Evolutionary conservation across 257 asterid genomes (phyloP).

Genomic region (Rhazya stricta): DNA sequence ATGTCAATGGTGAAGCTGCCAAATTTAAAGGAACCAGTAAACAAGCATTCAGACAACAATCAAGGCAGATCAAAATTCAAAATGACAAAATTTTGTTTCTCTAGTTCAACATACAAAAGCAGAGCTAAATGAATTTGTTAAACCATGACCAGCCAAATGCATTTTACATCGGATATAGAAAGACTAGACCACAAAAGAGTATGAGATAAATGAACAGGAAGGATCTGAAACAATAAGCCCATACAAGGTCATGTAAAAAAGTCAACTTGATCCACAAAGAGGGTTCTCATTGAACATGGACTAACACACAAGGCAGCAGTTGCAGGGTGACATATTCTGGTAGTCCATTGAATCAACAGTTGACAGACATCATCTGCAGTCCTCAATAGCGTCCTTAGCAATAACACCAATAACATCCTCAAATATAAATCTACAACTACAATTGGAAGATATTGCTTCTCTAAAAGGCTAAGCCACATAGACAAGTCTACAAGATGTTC

Average conservation of each 20-base stretch:
- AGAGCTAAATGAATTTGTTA: background rate
- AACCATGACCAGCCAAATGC: background rate
- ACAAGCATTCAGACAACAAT: conserved; percentile 14
- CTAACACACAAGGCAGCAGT: background rate
- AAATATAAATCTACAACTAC: background rate
- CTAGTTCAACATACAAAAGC: background rate
- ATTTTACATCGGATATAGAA: background rate
- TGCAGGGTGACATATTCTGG: background rate
- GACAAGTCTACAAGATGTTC: background rate
- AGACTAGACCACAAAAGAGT: background rate
- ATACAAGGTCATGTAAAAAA: background rate
- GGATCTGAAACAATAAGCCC: background rate
- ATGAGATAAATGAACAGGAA: background rate
- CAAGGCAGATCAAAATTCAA: conserved; percentile 1
- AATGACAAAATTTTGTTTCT: background rate
- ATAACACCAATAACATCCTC: background rate
- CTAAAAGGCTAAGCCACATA: background rate
- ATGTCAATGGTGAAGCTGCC: conserved; percentile 86
- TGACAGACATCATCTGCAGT: background rate
- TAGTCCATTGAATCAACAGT: background rate
- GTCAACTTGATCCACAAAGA: background rate
- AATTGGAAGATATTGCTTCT: background rate
- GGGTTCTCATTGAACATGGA: background rate
- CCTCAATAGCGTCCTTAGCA: background rate
- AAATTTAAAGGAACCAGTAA: conserved; percentile 20